Evolutionary conservation across 1,284 basidiomycete species (phyloP).

Genomic region (Melampsora americana): DNA sequence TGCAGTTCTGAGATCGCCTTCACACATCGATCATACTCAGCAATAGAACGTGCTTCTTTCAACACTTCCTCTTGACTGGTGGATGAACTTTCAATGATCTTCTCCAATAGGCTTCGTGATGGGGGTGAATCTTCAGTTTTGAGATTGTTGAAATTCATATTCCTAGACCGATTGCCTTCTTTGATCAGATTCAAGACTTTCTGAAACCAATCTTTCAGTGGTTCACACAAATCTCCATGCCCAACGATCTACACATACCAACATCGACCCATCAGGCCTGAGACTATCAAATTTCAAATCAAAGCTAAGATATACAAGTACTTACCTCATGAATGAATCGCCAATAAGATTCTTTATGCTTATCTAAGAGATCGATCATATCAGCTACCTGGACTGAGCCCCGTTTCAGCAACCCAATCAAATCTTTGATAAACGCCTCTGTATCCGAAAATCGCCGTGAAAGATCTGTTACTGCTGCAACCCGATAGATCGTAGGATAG

Average conservation of each 20-base stretch:
- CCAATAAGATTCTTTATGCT: conserved; percentile 43
- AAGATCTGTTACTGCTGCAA: conserved; percentile 29
- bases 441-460: conserved; percentile 34
- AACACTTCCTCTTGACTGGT: background rate
- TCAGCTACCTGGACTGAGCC: conserved; percentile 15
- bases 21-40: conserved; percentile 23
- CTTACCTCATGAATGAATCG: conserved; percentile 40
- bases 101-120: background rate
- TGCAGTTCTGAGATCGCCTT: conserved; percentile 26
- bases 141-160: background rate
- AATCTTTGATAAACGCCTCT: conserved; percentile 40
- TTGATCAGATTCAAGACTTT: conserved; percentile 30
- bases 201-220: conserved; percentile 36
- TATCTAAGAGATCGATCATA: conserved; percentile 33
- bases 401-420: conserved; percentile 18
- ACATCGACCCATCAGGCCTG: background rate
- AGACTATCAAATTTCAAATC: background rate
- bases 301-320: background rate
- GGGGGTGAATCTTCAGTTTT: background rate
- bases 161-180: background rate
- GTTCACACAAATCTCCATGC: conserved; percentile 29
- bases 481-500: conserved; percentile 40
- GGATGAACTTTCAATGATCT: background rate
- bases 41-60: conserved; percentile 20
- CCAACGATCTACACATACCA: conserved; percentile 9